Evolutionary conservation across 2,329 filamentous ascomycete species (phyloP), one percentile per base, ranked within the genome.

Genomic region (Metarhizium album): DNA sequence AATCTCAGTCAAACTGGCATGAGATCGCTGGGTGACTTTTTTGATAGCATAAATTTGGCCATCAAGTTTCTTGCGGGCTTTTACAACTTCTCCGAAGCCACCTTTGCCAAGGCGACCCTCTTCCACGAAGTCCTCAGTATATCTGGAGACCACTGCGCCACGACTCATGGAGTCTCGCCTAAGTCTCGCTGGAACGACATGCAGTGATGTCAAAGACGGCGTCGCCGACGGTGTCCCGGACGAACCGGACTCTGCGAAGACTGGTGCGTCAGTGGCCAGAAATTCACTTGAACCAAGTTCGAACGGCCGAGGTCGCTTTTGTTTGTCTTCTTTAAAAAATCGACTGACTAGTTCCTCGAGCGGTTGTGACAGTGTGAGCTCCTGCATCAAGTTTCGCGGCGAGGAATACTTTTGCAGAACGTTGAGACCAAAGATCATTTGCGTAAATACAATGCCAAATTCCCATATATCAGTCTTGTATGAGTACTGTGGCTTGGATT

Each of bases 11-110:
- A 97, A 73, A 52, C 86, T 87, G 52, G 83, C 78, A 24, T 86
- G 79, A 1, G 88, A 88, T 48, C 84, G 84, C 58, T 93, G 87
- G 1, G 83, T 88, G 54, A 98, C 93, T 65, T 97, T 96, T 67
- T 98, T 98, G 64, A 98, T 87, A 18, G 93, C 93, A 67, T 97
- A 98, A 42, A 94, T 84, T 52, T 90, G 87, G 1, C 88, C 88
- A 64, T 97, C 93, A 3, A 96, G 80, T 69, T 93, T 95, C 67
- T 95, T 95, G 31, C 91, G 81, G 2, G 91, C 91, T 65, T 95
- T 94, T 50, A 97, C 89, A 22, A 98, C 93, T 68, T 96, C 89
- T 4, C 93, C 93, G 68, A 95, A 98, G 0, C 91, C 93, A 42
- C 93, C 93, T 64, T 91, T 94, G 3, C 93, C 93, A 13, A 98